Evolutionary conservation across 306 rosid species (phyloP), one percentile per base, ranked within the genome.

Genomic region (Vicia sativa): DNA sequence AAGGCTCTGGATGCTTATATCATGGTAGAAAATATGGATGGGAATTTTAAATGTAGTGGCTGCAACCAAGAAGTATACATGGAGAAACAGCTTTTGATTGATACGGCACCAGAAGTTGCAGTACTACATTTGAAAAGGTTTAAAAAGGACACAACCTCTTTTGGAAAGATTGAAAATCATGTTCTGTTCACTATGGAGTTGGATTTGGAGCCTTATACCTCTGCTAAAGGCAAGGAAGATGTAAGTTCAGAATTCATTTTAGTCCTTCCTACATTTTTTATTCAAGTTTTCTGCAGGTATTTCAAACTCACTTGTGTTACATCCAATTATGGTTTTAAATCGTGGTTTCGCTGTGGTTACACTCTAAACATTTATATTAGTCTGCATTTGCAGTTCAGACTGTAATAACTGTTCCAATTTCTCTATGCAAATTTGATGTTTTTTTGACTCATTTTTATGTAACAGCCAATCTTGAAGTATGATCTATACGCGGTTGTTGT

Each of bases 401-500:
- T 43, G 7, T 6, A 43, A 43, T n/a, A 5, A 43, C 11, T 5
- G 25, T 14, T 37, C 2, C 12, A 14, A 11, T 45, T 45, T 16
- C 4, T 60, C 11, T n/a, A 4, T 34, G 9, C 25, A 12, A 29
- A 7, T 15, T 59, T 12, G 14, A 28, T 42, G 49, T 35, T 34
- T 25, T 28, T 45, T 43, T 64, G 23, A 12, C 41, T 18, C 39
- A 31, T 73, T 70, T 57, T 57, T 7, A 23, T 50, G 53, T 55
- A 11, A 67, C 46, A 89, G 96, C 82, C 37, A 50, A 78, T 18
- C 19, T 45, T 80, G 80, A 77, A 70, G 48, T 89, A 89, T 69
- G 83, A 89, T 50, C 83, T 89, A n/a, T 84, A 84, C 74, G 92
- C 85, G 23, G 71, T 84, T 62, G 82, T 89, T 53, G 90, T 69